A percentile compares a stretch with the other conserved stretches of the same genome.
phyloP scores from a whole-genome alignment of 805 yeast genomes.

The Diddensiella caesifluorescens region DNA sequence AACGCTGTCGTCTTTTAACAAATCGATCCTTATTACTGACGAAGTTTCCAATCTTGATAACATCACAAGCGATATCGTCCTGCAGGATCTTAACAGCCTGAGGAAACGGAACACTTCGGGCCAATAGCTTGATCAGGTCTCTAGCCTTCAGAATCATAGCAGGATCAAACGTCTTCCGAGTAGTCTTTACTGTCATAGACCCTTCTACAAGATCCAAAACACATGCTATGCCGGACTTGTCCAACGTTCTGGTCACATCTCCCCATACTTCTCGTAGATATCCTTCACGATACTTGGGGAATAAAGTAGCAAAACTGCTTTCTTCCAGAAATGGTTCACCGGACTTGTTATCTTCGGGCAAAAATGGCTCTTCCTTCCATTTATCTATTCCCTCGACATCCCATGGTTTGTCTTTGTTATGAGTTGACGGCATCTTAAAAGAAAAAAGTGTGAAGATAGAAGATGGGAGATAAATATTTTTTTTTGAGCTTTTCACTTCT shows the following conservation, averaged over 20 bases:
- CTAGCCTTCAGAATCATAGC: conserved; percentile 90
- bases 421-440: conserved; percentile 83
- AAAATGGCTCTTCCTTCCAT: conserved; percentile 86
- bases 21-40: conserved; percentile 90
- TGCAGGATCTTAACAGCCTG: conserved; percentile 89
- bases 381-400: conserved; percentile 92
- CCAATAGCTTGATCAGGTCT: conserved; percentile 86
- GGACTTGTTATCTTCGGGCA: conserved; percentile 79
- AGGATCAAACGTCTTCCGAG: conserved; percentile 93
- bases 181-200: conserved; percentile 93
- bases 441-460: too few relatives aligned
- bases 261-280: conserved; percentile 89
- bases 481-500: neutral
- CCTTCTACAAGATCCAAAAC: conserved; percentile 90
- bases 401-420: conserved; percentile 96
- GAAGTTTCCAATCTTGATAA: conserved; percentile 86
- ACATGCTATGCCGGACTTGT: conserved; percentile 68
- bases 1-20: conserved; percentile 89
- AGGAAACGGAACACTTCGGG: conserved; percentile 95
- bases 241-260: conserved; percentile 79
- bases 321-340: conserved; percentile 94
- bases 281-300: conserved; percentile 93
- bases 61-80: conserved; percentile 93
- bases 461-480: neutral
- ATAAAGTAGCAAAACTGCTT: conserved; percentile 86